Evolutionary conservation across 164 flowering plant genomes (phyloP), one percentile per base, ranked within the genome.

Genomic region (Vitis riparia): DNA sequence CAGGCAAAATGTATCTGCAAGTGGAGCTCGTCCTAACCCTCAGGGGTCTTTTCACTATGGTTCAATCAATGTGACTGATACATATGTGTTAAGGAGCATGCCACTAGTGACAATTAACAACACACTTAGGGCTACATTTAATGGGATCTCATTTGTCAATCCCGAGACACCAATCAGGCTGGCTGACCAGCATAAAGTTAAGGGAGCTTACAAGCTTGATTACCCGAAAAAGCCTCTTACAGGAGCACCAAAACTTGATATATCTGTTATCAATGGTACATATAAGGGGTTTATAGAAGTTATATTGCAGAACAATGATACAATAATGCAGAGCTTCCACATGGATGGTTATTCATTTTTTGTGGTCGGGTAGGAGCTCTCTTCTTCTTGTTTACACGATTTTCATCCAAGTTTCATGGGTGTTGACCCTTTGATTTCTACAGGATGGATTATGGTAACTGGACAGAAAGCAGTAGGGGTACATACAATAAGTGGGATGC

Each of bases 21-120:
- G 94, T 80, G 97, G 87, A 68, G 93, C 94, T 74, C 89, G 97
- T 7, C 94, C 97, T 30, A 91, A 91, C 69, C 93, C 97, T 9
- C 97, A 91, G 70, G 97, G 97, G 0, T 90, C 95, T 30, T 92
- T 79, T 61, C 88, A 75, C 69, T 92, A 90, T 70, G 95, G 97
- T 44, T 51, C 55, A 17, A 92, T 92, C 57, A 84, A 88, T 68
- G 84, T 90, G 7, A 88, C 93, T 2, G 76, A 86, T 11, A 59
- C 75, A 19, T 86, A 85, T 66, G 49, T 86, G 52, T 53, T 90
- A 55, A 68, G 70, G 75, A 90, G 75, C 66, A 65, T 71, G 59
- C 86, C 89, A 66, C 86, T 85, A 0, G 64, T 67, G 51, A 68
- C 55, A 5, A 85, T 90, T 50, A 73, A 85, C 68, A 89, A 86